Percentiles rank a stretch among this genome's conserved stretches.
phyloP scores from a whole-genome alignment of 768 basidiomycete species.

The Mycena vitilis region DNA sequence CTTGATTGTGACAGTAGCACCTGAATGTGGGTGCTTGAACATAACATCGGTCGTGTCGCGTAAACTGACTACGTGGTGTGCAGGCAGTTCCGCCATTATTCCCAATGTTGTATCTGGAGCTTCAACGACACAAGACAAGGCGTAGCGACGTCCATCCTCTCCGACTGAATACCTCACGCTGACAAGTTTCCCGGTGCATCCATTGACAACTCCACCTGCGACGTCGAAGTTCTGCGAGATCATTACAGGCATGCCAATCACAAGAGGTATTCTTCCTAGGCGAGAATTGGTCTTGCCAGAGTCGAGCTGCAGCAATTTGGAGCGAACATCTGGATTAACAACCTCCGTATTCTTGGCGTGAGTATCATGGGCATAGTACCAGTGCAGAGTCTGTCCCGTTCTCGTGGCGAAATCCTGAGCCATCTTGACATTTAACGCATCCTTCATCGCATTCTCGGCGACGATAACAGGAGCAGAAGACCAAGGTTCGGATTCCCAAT shows the following conservation, averaged over 20 bases:
- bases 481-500: slow-evolving; percentile 25
- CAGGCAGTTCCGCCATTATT: slow-evolving; percentile 28
- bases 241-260: slow-evolving; percentile 47
- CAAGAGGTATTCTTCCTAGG: slow-evolving; percentile 40
- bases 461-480: neutral
- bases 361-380: neutral
- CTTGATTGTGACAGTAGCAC: slow-evolving; percentile 8
- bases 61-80: slow-evolving; percentile 34
- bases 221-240: slow-evolving; percentile 44
- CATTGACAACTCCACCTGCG: slow-evolving; percentile 42
- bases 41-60: slow-evolving; percentile 16
- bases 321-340: too few relatives aligned
- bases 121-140: slow-evolving; percentile 38
- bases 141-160: slow-evolving; percentile 31
- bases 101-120: slow-evolving; percentile 16
- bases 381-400: slow-evolving; percentile 2
- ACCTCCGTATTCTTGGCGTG: neutral
- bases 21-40: slow-evolving; percentile 2
- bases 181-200: slow-evolving; percentile 31
- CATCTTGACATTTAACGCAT: neutral
- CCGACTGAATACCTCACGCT: slow-evolving; percentile 36
- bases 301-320: slow-evolving; percentile 6
- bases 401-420: neutral
- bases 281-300: slow-evolving; percentile 34
- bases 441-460: slow-evolving; percentile 7